Base-by-base conservation (phyloP, 2,329 filamentous ascomycete genomes). In the Aspergillus hortae region DNA sequence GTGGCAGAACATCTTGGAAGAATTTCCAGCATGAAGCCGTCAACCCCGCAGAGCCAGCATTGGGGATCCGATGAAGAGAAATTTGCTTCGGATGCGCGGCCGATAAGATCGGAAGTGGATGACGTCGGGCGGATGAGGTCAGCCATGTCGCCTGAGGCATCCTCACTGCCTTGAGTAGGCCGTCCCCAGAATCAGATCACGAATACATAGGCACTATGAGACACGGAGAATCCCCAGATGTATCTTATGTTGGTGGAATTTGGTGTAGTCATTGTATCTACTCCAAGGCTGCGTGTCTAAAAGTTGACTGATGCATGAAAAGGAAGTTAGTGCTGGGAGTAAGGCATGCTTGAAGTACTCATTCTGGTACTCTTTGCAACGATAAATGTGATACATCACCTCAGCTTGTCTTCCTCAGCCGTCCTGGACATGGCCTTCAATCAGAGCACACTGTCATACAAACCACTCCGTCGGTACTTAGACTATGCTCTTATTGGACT, bases 41-140 rank as follows among this genome's bases (percentile, higher is more conserved):
- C 44, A 45, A 54, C 56, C 50, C 52, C 51, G 38, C 50, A 46
- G 30, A 45, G 32, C 10, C n/a, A 45, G 15, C 27, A 15, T 19
- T 25, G 33, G 43, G 44, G 12, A 51, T 48, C 50, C 45, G 54
- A 53, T 51, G 21, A 46, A 32, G 30, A 33, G 45, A 36, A 47
- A 35, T 35, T 36, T 46, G 44, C 44, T 30, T 60, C 56, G 56
- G 57, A 58, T 56, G 56, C 33, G 53, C 27, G 12, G 44, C 46
- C 51, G 53, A 59, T 58, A 53, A 53, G 58, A 53, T 58, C 58
- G 57, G 57, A 61, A 51, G 51, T 27, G 43, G 50, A 48, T 43
- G n/a, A 35, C 19, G 45, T 38, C 12, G 43, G 17, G 25, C 38
- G 40, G 40, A 38, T 46, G 40, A 45, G 21, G 14, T 40, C 25